Evolutionary conservation across 495 filamentous ascomycete species (phyloP), one percentile per base, ranked within the genome.

Genomic region (Xylaria nigripes): DNA sequence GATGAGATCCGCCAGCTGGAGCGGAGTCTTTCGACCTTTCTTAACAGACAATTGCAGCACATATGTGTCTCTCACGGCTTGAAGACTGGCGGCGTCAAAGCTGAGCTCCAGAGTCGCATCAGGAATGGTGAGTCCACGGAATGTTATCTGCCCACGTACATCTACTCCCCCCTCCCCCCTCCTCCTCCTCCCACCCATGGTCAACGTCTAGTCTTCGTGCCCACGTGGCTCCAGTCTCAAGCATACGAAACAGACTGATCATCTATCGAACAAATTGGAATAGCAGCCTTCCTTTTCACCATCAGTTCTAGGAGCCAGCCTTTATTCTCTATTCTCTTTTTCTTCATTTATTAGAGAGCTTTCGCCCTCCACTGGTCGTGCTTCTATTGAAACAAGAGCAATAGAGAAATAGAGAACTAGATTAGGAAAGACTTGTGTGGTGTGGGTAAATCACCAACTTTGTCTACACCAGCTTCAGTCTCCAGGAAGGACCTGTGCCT

Each of bases 11-110:
- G 73, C 51, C 50, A 60, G 34, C 67, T 77, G 29, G 64, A 64
- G 57, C 56, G 57, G 51, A 50, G 50, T 18, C 50, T 64, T 16
- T 59, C 59, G 6, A 63, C 68, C 1, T 54, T 75, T 25, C 76
- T 86, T 56, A 91, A 91, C 67, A 76, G 76, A 25, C 78, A 86
- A 48, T 79, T 98, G 36, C 87, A 89, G 55, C 67, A 72, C 15
- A 85, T 96, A 58, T 81, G 90, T 60, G 80, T 78, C 38, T 70
- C 72, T 51, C 85, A 92, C 65, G 77, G 81, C 24, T 75, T 92
- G 16, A 72, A 76, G 30, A 83, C 87, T 36, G 86, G 81, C 24
- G 93, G 93, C 8, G 81, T 89, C 55, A 98, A 98, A 71, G 75
- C 81, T 24, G 76, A 84, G 18, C 71, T 97, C 40, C 90, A 95